Conservation (phyloP, 2,329 filamentous ascomycete genomes). For the Berkeleyomyces basicola region DNA sequence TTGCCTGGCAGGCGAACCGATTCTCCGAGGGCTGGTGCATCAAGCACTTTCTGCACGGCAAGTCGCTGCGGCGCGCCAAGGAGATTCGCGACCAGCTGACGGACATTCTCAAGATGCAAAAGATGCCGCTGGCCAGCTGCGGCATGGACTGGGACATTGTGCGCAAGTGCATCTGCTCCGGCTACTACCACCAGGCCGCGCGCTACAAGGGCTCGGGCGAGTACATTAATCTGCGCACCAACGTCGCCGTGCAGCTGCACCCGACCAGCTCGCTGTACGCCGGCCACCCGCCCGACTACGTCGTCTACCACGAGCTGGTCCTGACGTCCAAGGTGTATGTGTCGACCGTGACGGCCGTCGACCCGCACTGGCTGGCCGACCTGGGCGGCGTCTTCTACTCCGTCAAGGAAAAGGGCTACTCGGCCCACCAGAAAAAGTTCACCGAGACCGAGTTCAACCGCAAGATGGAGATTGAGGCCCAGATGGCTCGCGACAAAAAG, state of each 20-base stretch:
- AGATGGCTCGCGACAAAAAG: constrained; percentile 78
- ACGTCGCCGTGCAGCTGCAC: constrained; percentile 84
- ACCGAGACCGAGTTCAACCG: constrained; percentile 85
- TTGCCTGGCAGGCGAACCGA: constrained; percentile 85
- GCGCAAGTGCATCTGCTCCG: constrained; percentile 89
- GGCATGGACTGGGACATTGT: constrained; percentile 96
- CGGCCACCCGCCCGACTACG: constrained; percentile 88
- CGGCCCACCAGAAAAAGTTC: constrained; percentile 65
- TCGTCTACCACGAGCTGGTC: constrained; percentile 95
- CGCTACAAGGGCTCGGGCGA: constrained; percentile 93
- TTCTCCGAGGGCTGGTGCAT: constrained; percentile 83
- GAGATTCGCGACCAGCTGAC: constrained; percentile 87
- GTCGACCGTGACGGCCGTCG: constrained; percentile 88
- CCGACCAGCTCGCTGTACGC: constrained; percentile 89
- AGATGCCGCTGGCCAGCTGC: constrained; percentile 73
- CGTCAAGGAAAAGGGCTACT: constrained; percentile 94
- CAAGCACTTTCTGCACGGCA: constrained; percentile 88
- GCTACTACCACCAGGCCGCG: constrained; percentile 95
- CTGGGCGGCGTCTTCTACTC: constrained; percentile 94
- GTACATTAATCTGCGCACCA: constrained; percentile 91
- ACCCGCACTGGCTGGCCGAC: constrained; percentile 94
- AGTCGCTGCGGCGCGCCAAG: constrained; percentile 75
- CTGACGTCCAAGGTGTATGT: constrained; percentile 96
- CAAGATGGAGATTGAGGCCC: constrained; percentile 80
- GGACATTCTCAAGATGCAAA: constrained; percentile 85